These are phyloP conservation scores for Synchytrium microbalum DNA, from an alignment of 371 early-diverging fungal species.

Conservation along the genomic window DNA sequence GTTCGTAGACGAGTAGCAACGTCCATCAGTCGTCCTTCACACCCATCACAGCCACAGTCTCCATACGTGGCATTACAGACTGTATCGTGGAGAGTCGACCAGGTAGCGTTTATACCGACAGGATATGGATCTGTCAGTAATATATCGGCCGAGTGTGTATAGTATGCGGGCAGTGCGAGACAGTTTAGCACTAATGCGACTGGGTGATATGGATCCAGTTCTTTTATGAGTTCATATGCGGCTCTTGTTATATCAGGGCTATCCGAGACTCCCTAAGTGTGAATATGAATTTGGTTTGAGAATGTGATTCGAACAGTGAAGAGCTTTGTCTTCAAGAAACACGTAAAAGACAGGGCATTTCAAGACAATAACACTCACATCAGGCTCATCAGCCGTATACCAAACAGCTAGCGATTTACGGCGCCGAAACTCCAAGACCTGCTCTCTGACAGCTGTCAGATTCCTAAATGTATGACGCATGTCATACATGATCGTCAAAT, in stretches of 20 bases:
- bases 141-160: constrained; percentile 8
- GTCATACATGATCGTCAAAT: constrained; percentile 9
- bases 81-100: constrained; percentile 5
- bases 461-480: constrained; percentile 12
- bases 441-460: background rate
- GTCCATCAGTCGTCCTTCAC: constrained; percentile 8
- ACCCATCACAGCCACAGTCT: constrained; percentile 13
- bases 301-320: no score
- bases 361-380: no score
- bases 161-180: background rate
- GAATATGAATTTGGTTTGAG: no score
- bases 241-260: background rate
- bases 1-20: background rate
- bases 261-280: constrained; percentile 7
- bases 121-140: constrained; percentile 10
- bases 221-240: background rate
- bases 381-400: constrained; percentile 15
- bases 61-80: constrained; percentile 11
- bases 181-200: constrained; percentile 14
- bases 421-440: constrained; percentile 8
- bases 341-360: no score
- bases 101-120: constrained; percentile 5
- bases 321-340: no score
- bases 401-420: constrained; percentile 6
- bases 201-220: constrained; percentile 10